These are phyloP conservation scores for Dalbergia cochinchinensis DNA, from an alignment of 306 rosid species.

Conservation along the genomic window DNA sequence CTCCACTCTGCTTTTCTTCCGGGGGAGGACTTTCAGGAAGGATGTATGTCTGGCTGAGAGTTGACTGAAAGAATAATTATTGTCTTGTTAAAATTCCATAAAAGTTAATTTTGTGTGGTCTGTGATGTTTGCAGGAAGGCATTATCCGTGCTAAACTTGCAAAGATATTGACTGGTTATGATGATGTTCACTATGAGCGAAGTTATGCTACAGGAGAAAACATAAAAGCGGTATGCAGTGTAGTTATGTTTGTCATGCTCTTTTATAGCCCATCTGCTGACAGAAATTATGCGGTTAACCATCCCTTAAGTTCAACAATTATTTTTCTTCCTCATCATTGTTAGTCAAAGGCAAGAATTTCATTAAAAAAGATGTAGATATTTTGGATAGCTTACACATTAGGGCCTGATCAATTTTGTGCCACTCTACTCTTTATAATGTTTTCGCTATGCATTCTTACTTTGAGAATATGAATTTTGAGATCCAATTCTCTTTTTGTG, in stretches of 20 bases:
- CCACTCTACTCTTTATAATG: slow-evolving; percentile 17
- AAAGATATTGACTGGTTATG: slow-evolving; percentile 72
- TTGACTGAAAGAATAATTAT: slow-evolving; percentile 31
- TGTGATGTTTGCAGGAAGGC: slow-evolving; percentile 79
- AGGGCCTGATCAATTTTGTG: slow-evolving; percentile 1
- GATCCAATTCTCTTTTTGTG: slow-evolving; percentile 25
- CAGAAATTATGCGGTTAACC: slow-evolving; percentile 13
- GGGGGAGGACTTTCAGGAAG: slow-evolving; percentile 83
- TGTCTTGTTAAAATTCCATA: slow-evolving; percentile 34
- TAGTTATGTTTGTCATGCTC: slow-evolving; percentile 31
- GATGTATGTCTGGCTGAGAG: slow-evolving; percentile 68
- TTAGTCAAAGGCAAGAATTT: slow-evolving; percentile 24
- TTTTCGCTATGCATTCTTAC: slow-evolving; percentile 19
- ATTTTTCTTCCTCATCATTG: slow-evolving; percentile 41
- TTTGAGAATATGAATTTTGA: slow-evolving; percentile 21
- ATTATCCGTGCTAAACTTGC: slow-evolving; percentile 86
- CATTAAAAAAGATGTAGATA: slow-evolving; percentile 7
- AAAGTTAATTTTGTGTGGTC: slow-evolving; percentile 39
- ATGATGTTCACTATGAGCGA: slow-evolving; percentile 87
- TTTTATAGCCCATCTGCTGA: slow-evolving; percentile 26
- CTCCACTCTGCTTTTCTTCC: slow-evolving; percentile 81
- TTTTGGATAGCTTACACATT: slow-evolving; percentile 32
- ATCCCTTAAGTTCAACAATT: slow-evolving; percentile 25
- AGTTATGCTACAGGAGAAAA: slow-evolving; percentile 87
- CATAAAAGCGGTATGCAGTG: slow-evolving; percentile 76